Conservation (phyloP, 176 grass and related monocot species). For the Oryza brachyantha region DNA sequence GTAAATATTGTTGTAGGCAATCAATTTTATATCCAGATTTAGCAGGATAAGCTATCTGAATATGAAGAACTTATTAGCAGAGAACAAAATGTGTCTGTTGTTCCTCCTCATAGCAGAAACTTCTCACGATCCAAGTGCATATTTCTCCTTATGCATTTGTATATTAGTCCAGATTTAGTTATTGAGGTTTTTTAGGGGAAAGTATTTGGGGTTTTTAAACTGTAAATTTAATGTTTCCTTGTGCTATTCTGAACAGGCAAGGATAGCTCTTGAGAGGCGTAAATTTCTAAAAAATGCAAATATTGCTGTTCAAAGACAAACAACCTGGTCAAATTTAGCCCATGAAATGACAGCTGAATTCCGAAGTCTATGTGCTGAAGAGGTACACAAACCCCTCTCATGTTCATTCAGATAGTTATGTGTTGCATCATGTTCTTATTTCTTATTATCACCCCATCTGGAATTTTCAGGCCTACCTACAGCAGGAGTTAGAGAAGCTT, state of each 20-base stretch:
- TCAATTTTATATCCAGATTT: neutral
- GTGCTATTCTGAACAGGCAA: constrained; percentile 60
- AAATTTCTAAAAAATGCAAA: constrained; percentile 97
- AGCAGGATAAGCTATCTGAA: neutral
- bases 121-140: neutral
- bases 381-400: constrained; percentile 55
- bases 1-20: neutral
- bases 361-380: constrained; percentile 98
- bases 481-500: constrained; percentile 95
- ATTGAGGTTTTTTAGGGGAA: neutral
- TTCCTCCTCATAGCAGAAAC: neutral
- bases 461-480: constrained; percentile 86
- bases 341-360: constrained; percentile 99
- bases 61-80: neutral
- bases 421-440: constrained; percentile 22
- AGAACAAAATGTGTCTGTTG: neutral
- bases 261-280: constrained; percentile 94
- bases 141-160: constrained; percentile 10
- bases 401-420: constrained; percentile 32
- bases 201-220: constrained; percentile 1
- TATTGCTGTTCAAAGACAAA: constrained; percentile 85
- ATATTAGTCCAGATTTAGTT: neutral
- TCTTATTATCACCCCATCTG: constrained; percentile 28
- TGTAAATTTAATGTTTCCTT: constrained; percentile 19
- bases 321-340: constrained; percentile 91